Evolutionary conservation across 1,284 basidiomycete genomes (phyloP).

Genomic region (Ganoderma lingzhi): DNA sequence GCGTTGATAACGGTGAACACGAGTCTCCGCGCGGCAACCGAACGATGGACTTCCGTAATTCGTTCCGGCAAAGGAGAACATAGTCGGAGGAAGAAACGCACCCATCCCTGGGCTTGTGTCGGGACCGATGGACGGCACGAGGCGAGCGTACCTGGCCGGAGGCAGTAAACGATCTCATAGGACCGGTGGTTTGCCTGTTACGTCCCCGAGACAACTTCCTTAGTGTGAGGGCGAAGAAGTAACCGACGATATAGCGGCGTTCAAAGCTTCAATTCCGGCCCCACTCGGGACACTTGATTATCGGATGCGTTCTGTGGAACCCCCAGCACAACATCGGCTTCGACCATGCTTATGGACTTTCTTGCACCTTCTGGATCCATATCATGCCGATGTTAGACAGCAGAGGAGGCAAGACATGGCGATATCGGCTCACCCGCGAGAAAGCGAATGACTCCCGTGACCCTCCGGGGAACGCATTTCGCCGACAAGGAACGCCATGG

Average conservation of each 20-base stretch:
- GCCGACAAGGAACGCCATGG: background rate
- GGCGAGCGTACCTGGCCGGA: background rate
- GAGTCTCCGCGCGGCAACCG: background rate
- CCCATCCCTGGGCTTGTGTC: background rate
- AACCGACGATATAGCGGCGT: background rate
- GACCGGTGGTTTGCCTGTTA: background rate
- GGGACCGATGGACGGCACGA: background rate
- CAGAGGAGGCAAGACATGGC: background rate
- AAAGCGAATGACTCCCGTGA: constrained; percentile 1
- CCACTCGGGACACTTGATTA: background rate
- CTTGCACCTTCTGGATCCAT: background rate
- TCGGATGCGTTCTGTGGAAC: background rate
- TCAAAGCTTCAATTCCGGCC: background rate
- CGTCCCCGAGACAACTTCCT: background rate
- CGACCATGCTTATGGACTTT: background rate
- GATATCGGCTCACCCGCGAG: background rate
- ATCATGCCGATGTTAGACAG: background rate
- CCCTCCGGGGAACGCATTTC: background rate
- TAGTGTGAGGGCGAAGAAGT: background rate
- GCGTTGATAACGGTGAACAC: constrained; percentile 2
- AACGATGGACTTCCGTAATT: background rate
- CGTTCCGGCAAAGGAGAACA: background rate
- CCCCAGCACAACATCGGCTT: background rate
- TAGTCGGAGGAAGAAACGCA: background rate
- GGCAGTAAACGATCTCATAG: no score